phyloP scores from a whole-genome alignment of 1,139 yeast species.

The Debaryomyces udenii region DNA sequence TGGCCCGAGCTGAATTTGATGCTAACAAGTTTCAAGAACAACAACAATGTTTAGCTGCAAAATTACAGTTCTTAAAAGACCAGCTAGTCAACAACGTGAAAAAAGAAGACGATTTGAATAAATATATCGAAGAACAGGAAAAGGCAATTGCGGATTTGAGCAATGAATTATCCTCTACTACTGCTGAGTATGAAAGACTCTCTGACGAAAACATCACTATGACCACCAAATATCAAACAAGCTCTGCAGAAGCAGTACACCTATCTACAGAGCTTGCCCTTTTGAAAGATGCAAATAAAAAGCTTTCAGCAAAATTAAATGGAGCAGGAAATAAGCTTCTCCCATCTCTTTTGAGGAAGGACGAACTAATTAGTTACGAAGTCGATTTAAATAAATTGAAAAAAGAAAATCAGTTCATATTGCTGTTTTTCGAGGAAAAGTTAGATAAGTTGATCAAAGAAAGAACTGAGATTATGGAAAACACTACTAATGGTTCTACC shows the following conservation, averaged over 20 bases:
- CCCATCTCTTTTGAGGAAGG: conserved; percentile 41
- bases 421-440: conserved; percentile 32
- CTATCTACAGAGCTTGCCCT: conserved; percentile 37
- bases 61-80: conserved; percentile 21
- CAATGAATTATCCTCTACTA: conserved; percentile 30
- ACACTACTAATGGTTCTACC: conserved; percentile 30
- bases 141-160: conserved; percentile 31
- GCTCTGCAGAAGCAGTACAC: conserved; percentile 60
- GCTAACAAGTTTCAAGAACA: conserved; percentile 22
- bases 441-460: conserved; percentile 46
- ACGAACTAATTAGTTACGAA: conserved; percentile 36
- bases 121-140: conserved; percentile 28
- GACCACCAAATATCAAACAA: conserved; percentile 53
- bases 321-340: conserved; percentile 49
- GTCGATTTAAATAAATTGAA: conserved; percentile 27
- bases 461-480: conserved; percentile 37
- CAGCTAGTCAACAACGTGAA: conserved; percentile 5
- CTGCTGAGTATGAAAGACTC: conserved; percentile 29
- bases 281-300: conserved; percentile 29
- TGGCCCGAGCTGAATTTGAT: conserved; percentile 45
- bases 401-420: conserved; percentile 40
- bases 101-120: conserved; percentile 11
- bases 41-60: conserved; percentile 21
- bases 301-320: conserved; percentile 37
- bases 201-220: conserved; percentile 41